Evolutionary conservation across 2,329 filamentous ascomycete species (phyloP), one percentile per base, ranked within the genome.

Genomic region (Chrysoporthe cubensis): DNA sequence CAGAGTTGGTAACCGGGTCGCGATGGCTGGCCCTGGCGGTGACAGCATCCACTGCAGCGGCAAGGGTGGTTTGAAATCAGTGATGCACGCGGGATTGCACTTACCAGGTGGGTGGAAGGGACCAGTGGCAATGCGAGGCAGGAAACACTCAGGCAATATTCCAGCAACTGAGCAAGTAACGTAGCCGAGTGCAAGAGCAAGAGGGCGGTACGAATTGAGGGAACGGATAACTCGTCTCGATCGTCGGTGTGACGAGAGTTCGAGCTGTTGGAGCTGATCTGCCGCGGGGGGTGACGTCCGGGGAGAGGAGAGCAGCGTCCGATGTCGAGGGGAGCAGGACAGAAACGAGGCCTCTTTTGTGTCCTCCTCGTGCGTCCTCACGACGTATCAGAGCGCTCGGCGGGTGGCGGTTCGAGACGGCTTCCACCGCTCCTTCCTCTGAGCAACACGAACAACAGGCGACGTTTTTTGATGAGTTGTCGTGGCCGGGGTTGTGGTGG

Each of bases 111-210:
- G 57, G 64, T 59, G 34, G 66, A 70, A 67, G 67, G 64, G 54
- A 70, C 50, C 60, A 64, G 21, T 14, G 43, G 65, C 46, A 34
- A 69, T 48, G 46, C 59, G 18, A 46, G 50, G 44, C 63, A 67
- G 69, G 66, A 71, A 69, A 71, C 73, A 72, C 70, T 69, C 72
- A 71, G 73, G 74, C 74, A 75, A 75, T 76, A 72, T 76, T 76
- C 73, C 74, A 76, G 74, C 74, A 75, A 74, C 74, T 72, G 72
- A 70, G 73, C 57, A 65, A 44, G 54, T 34, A 46, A 26, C 54
- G 56, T 54, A 32, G 62, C 62, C 48, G 37, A 46, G 42, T 60
- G 44, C 43, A 54, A 43, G 59, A 42, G 40, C 37, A 61, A 40
- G 7, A 56, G 44, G 21, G 18, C 26, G 26, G 26, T 26, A 26